These are phyloP conservation scores for Aspergillaceae sp. DNA, from an alignment of 2,329 filamentous ascomycete genomes.

Conservation along the genomic window DNA sequence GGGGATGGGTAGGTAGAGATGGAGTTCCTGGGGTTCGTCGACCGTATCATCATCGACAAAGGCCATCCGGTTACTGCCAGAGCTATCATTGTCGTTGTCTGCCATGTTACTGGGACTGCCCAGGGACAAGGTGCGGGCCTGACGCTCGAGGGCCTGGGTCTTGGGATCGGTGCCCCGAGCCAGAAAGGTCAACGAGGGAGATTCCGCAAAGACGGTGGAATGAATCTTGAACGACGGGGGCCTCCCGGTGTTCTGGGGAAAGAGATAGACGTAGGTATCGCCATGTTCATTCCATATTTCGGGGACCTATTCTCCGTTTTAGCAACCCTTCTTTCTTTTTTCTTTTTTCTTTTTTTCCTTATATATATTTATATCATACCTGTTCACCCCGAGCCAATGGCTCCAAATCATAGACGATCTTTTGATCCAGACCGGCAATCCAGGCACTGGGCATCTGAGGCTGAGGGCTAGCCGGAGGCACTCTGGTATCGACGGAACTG, in stretches of 20 bases:
- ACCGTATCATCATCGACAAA: constrained; percentile 34
- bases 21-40: constrained; percentile 38
- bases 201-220: constrained; percentile 51
- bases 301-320: constrained; percentile 31
- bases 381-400: constrained; percentile 44
- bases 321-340: not conserved
- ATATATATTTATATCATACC: constrained; percentile 26
- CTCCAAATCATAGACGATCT: constrained; percentile 47
- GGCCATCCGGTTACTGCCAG: constrained; percentile 41
- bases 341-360: not conserved
- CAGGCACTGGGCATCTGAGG: constrained; percentile 41
- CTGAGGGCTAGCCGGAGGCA: constrained; percentile 4
- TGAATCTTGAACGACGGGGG: constrained; percentile 55
- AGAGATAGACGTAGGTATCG: constrained; percentile 57
- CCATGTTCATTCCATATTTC: constrained; percentile 56
- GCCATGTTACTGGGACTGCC: constrained; percentile 16
- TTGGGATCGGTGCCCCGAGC: constrained; percentile 46
- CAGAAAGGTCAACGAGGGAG: constrained; percentile 46
- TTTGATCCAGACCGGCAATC: constrained; percentile 51
- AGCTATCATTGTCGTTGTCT: constrained; percentile 33
- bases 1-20: constrained; percentile 52
- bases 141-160: constrained; percentile 27
- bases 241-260: constrained; percentile 48
- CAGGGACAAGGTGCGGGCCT: constrained; percentile 24
- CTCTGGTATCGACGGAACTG: constrained; percentile 24